These are phyloP conservation scores for Cenchrus americanus DNA, from an alignment of 176 grass and related monocot genomes.

Conservation along the genomic window DNA sequence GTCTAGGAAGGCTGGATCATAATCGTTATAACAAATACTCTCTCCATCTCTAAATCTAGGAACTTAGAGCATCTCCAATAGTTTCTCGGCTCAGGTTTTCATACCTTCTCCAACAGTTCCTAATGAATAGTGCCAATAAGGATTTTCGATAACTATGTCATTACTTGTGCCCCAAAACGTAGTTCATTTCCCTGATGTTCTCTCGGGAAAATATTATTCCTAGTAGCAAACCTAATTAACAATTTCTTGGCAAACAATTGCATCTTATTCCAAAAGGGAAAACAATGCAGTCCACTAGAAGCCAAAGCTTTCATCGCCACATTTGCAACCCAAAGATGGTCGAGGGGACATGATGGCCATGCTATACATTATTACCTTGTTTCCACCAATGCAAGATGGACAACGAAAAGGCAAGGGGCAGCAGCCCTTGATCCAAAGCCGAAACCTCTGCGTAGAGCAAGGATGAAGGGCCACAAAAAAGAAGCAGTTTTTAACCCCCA, in stretches of 20 bases:
- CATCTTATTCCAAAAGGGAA: neutral
- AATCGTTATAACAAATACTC: too few relatives aligned
- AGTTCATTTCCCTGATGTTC: neutral
- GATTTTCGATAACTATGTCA: too few relatives aligned
- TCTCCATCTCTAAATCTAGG: too few relatives aligned
- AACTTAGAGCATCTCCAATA: too few relatives aligned
- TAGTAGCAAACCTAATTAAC: too few relatives aligned
- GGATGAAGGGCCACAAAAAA: neutral
- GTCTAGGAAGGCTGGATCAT: too few relatives aligned
- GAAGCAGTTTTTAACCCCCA: neutral
- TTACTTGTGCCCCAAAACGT: too few relatives aligned
- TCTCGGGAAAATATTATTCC: neutral
- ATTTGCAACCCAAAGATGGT: neutral
- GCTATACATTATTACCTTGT: neutral
- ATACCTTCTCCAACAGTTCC: too few relatives aligned
- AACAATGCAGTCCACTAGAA: neutral
- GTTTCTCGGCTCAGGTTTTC: too few relatives aligned
- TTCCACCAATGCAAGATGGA: slow-evolving; percentile 21
- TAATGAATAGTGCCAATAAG: too few relatives aligned
- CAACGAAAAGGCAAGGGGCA: slow-evolving; percentile 16
- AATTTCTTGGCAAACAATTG: neutral
- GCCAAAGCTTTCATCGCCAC: neutral
- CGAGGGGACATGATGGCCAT: neutral
- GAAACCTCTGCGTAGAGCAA: neutral
- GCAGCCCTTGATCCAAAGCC: neutral